Base-by-base conservation (phyloP, 352 stramenopile genomes). In the Pilasporangium apinafurcum region DNA sequence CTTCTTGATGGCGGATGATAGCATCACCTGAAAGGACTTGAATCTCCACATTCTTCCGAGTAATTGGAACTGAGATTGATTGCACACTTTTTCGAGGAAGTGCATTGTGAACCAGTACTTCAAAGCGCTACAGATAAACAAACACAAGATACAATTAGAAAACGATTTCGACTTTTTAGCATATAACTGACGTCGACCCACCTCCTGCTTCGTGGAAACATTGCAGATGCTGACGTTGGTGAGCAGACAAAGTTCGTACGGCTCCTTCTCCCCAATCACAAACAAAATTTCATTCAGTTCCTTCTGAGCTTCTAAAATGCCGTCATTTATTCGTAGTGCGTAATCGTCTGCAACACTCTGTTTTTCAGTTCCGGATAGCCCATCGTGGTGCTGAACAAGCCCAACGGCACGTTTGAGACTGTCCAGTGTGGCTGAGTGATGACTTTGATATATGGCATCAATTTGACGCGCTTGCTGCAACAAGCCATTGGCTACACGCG, bases 311-410 rank as follows among this genome's bases (percentile, higher is more conserved):
- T 79, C 51, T 4, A 83, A 51, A 36, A 92, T 65, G 13, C 90
- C 92, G 43, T 86, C 75, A 26, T 92, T 79, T 26, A 99, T 71
- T 29, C 86, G 74, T 37, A 97, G 84, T 2, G 83, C 68, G 49
- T 99, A 99, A 65, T 99, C 96, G 53, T 98, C 77, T 0, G 93
- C 79, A 1, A 99, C 95, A 29, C 78, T 78, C 58, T 98, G 95
- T 56, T 98, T 98, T 40, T 96, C 84, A 8, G 94, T 98, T 38
- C 96, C 96, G 3, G 88, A 93, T 5, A 98, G 75, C 25, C 75
- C 94, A 51, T 99, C 96, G 55, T 99, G 96, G 62, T 99, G 96
- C 69, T 98, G 94, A 1, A 89, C 77, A n/a, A 98, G 68, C 10
- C 86, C 93, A 14, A 97, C 60, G 10, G 85, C 87, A 27, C 92